Evolutionary conservation across 2,329 filamentous ascomycete species (phyloP).

Genomic region (Colletotrichum simmondsii): DNA sequence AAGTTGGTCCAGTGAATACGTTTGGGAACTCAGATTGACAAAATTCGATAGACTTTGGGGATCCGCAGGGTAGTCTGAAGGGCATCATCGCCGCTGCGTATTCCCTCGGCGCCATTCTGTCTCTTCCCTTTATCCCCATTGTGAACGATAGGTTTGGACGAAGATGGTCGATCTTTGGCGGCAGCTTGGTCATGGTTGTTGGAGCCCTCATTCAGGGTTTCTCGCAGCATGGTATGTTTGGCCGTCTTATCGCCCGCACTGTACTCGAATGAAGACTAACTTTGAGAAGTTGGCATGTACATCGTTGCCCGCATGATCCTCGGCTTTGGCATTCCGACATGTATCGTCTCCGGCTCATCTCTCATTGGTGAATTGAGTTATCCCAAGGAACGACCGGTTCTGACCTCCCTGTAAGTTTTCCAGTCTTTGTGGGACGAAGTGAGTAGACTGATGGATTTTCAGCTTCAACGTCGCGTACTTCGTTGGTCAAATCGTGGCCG

Average conservation of each 20-base stretch:
- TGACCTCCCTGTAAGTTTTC: slow-evolving; percentile 59
- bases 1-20: slow-evolving; percentile 36
- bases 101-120: slow-evolving; percentile 67
- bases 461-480: slow-evolving; percentile 68
- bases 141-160: slow-evolving; percentile 66
- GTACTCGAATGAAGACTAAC: neutral
- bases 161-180: slow-evolving; percentile 66
- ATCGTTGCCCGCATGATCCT: slow-evolving; percentile 69
- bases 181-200: slow-evolving; percentile 63
- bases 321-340: slow-evolving; percentile 69
- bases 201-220: slow-evolving; percentile 67
- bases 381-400: slow-evolving; percentile 67
- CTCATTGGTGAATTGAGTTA: slow-evolving; percentile 70
- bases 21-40: slow-evolving; percentile 23
- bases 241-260: neutral
- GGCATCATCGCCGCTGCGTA: slow-evolving; percentile 70
- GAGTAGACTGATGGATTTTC: neutral
- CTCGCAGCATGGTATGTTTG: slow-evolving; percentile 53
- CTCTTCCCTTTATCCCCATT: slow-evolving; percentile 66
- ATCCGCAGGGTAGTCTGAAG: slow-evolving; percentile 55
- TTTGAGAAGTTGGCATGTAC: slow-evolving; percentile 60
- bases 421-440: fast-evolving
- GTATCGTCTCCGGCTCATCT: slow-evolving; percentile 68
- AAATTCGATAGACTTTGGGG: slow-evolving; percentile 50
- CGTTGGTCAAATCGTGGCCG: slow-evolving; percentile 59